Base-by-base conservation (phyloP, 2,329 filamentous ascomycete genomes). In the Cladosporium colombiae region DNA sequence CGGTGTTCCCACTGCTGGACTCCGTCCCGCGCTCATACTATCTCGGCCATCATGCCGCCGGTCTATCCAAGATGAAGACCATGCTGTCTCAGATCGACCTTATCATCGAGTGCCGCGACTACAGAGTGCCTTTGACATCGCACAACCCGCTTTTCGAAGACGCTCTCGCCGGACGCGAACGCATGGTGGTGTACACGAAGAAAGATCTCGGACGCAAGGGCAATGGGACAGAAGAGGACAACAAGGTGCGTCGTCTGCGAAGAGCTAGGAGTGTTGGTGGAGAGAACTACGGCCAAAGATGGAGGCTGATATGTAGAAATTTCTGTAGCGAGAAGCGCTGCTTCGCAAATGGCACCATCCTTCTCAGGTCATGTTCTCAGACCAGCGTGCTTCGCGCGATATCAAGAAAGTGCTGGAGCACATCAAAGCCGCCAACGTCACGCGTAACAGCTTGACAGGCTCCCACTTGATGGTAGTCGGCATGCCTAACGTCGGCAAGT, bases 401-500 rank as follows among this genome's bases (percentile, higher is more conserved):
- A 77, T 83, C 21, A 78, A 78, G 37, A 75, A 75, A 53, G 74
- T 87, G n/a, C 77, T 86, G 31, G 77, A 82, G 1, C 81, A 81
- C 65, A 80, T 88, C 64, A 84, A 83, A 66, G 74, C 79, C 4
- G 81, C 85, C 68, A 84, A 85, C 27, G 69, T 74, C n/a, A 75
- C 79, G 29, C 76, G 78, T 33, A 82, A 88, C 71, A 86, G 86
- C 25, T 80, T 98, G n/a, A 89, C 91, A 8, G 93, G 93, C n/a
- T 85, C 92, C 71, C 87, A 93, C 58, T 86, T 93, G 65, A 86
- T 99, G 77, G 87, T 98, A 0, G 93, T 98, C 16, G 95, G 95
- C 64, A 97, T 99, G 93, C 95, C 95, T 40, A 99, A 99, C 75
- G 92, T 97, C 0, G 95, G 95, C 40, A 99, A 99, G 80, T 96